phyloP scores from a whole-genome alignment of 371 early-diverging fungal genomes.

The Rhizopus stolonifer region DNA sequence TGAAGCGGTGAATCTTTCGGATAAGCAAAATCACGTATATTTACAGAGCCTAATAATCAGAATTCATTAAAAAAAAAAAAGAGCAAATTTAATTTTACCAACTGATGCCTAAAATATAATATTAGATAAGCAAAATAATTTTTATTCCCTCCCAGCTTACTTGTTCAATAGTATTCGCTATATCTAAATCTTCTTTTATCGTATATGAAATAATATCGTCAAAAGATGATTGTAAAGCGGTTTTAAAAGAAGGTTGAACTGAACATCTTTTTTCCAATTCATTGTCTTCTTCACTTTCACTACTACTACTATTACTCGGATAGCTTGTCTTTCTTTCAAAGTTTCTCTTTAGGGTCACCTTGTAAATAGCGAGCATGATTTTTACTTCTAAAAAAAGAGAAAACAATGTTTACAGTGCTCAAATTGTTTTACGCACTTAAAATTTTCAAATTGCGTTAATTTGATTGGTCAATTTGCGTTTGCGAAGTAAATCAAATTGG shows the following conservation, averaged over 20 bases:
- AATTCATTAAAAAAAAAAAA: background rate
- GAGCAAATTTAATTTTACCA: background rate
- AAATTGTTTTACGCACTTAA: no score
- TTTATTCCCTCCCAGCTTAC: background rate
- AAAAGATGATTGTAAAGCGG: background rate
- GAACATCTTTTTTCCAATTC: background rate
- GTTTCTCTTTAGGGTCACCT: conserved; percentile 25
- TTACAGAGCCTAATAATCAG: conserved; percentile 16
- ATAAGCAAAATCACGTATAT: conserved; percentile 73
- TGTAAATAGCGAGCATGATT: background rate
- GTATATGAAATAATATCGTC: background rate
- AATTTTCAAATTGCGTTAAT: no score
- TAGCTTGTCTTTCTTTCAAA: conserved; percentile 6
- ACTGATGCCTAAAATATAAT: background rate
- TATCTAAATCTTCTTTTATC: background rate
- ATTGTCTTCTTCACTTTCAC: background rate
- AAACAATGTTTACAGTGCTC: background rate
- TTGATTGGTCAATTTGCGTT: no score
- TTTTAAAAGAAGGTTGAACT: background rate
- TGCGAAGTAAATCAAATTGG: no score
- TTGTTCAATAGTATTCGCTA: background rate
- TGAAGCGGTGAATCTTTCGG: conserved; percentile 58
- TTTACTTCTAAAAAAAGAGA: background rate
- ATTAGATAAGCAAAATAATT: background rate
- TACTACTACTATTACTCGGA: background rate